Conservation (phyloP, 2,329 filamentous ascomycete species). For the Cladophialophora exuberans region DNA sequence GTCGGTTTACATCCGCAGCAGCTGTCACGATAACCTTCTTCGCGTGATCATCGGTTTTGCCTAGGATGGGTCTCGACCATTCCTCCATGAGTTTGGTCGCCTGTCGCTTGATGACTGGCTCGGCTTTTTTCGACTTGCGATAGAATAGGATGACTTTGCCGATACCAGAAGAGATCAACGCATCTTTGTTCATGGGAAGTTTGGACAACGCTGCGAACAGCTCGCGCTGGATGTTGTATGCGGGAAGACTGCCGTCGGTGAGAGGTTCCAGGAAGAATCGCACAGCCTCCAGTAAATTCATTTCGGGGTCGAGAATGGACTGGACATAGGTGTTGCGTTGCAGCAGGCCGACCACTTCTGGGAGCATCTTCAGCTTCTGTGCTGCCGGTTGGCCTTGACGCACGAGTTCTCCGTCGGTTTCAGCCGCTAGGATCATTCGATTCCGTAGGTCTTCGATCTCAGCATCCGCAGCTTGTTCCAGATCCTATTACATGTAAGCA, state of each 20-base stretch:
- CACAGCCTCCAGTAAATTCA: conserved; percentile 90
- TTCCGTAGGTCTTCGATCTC: conserved; percentile 86
- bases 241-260: conserved; percentile 89
- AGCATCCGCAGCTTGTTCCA: conserved; percentile 87
- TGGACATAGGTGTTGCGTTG: conserved; percentile 84
- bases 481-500: conserved; percentile 61
- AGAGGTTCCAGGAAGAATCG: conserved; percentile 97
- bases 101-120: conserved; percentile 86
- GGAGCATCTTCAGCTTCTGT: conserved; percentile 91
- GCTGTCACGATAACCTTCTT: conserved; percentile 69
- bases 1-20: conserved; percentile 51
- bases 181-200: conserved; percentile 88
- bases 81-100: conserved; percentile 91
- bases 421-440: conserved; percentile 87
- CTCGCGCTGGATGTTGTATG: conserved; percentile 96
- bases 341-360: conserved; percentile 83
- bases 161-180: conserved; percentile 85
- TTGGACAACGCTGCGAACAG: conserved; percentile 79
- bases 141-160: conserved; percentile 98
- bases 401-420: conserved; percentile 82
- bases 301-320: conserved; percentile 88
- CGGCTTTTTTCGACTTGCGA: conserved; percentile 88
- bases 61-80: conserved; percentile 93
- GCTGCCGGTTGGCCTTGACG: conserved; percentile 78
- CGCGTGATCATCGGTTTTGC: conserved; percentile 92